Percentiles rank a stretch among this genome's conserved stretches.
Evolutionary conservation across 139 green algal species (phyloP).

Genomic region (Chlamydomonas sphaeroides): DNA sequence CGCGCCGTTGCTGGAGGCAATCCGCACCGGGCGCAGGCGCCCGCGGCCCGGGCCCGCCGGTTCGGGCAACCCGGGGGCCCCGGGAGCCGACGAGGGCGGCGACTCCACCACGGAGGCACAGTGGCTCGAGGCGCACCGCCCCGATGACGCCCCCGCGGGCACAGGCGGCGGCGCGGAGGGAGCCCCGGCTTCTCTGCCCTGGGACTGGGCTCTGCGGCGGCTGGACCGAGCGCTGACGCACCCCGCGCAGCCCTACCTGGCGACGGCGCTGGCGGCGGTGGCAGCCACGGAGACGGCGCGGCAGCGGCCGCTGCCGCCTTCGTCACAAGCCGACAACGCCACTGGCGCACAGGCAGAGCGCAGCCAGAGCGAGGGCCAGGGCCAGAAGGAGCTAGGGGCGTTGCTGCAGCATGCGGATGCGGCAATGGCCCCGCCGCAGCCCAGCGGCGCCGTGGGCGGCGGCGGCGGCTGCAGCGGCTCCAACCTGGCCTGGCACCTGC

Average conservation of each 20-base stretch:
- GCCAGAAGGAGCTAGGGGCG: not conserved
- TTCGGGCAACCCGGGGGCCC: too few relatives aligned
- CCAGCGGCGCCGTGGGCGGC: not conserved
- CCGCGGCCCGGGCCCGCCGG: not conserved
- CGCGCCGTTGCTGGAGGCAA: not conserved
- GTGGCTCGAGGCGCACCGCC: not conserved
- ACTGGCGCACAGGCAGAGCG: not conserved
- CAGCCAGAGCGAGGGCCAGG: not conserved
- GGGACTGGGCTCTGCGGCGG: slow-evolving; percentile 24
- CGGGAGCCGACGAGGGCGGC: too few relatives aligned
- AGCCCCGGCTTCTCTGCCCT: not conserved
- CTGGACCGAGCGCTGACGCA: not conserved
- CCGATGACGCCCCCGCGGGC: too few relatives aligned
- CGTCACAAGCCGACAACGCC: not conserved
- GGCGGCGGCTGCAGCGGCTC: slow-evolving; percentile 23
- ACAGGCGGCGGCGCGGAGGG: not conserved
- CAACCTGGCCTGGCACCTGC: slow-evolving; percentile 45
- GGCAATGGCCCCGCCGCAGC: too few relatives aligned
- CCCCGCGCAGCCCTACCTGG: slow-evolving; percentile 21
- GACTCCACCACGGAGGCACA: too few relatives aligned
- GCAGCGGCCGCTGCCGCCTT: too few relatives aligned
- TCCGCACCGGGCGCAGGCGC: not conserved
- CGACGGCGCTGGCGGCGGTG: not conserved
- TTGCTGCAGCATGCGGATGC: not conserved
- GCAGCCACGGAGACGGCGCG: not conserved